These are phyloP conservation scores for Tranzscheliella williamsii DNA, from an alignment of 1,284 basidiomycete genomes.

Conservation along the genomic window DNA sequence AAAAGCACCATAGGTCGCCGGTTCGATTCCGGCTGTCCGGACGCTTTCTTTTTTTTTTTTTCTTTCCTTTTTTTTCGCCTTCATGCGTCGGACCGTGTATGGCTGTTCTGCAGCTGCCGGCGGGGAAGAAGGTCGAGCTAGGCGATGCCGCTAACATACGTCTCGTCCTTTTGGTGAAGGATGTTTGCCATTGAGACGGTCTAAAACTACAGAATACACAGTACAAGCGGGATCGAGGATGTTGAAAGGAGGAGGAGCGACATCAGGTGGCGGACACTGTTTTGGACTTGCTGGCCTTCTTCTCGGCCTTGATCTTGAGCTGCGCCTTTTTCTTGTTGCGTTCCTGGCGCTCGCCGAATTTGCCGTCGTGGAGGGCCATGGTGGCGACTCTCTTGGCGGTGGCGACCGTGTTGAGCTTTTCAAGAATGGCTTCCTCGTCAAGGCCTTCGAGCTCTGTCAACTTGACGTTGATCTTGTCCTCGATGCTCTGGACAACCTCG, in stretches of 20 bases:
- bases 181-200: too few species aligned
- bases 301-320: constrained; percentile 24
- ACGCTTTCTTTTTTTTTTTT: constrained; percentile 9
- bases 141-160: too few species aligned
- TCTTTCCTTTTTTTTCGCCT: too few species aligned
- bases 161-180: too few species aligned
- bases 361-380: constrained; percentile 82
- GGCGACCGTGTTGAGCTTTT: constrained; percentile 82
- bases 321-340: constrained; percentile 71
- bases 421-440: constrained; percentile 80
- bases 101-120: too few species aligned
- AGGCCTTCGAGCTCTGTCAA: constrained; percentile 45
- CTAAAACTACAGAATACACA: too few species aligned
- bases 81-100: too few species aligned
- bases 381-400: constrained; percentile 89
- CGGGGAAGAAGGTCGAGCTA: too few species aligned
- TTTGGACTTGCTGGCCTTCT: constrained; percentile 10
- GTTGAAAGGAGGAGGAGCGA: too few species aligned
- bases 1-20: constrained; percentile 48
- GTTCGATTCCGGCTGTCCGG: constrained; percentile 49
- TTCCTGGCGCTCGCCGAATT: constrained; percentile 85
- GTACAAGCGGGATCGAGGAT: too few species aligned
- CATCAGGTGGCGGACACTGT: background rate
- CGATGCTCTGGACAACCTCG: constrained; percentile 78
- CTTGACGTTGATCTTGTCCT: constrained; percentile 75